A percentile compares a stretch with the other conserved stretches of the same genome.
phyloP scores from a whole-genome alignment of 768 basidiomycete species.

The Boletus eberwhitei region DNA sequence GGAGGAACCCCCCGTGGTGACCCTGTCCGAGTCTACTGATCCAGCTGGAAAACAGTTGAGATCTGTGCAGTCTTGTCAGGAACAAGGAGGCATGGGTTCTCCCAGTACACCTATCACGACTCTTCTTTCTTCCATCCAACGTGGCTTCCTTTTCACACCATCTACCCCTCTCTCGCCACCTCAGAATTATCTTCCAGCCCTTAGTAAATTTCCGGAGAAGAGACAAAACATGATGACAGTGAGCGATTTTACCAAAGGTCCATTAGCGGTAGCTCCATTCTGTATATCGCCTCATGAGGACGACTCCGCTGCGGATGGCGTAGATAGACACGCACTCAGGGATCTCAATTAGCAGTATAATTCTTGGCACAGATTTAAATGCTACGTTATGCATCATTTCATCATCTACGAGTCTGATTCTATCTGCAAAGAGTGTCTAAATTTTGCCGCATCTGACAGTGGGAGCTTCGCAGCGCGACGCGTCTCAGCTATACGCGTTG shows the following conservation, averaged over 20 bases:
- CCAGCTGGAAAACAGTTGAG: neutral
- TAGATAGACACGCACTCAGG: conserved; percentile 24
- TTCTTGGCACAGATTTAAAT: neutral
- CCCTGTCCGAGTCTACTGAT: neutral
- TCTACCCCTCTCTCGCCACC: conserved; percentile 60
- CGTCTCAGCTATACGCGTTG: conserved; percentile 17
- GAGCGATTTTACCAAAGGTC: neutral
- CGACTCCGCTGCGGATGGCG: conserved; percentile 5
- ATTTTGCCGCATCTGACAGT: neutral
- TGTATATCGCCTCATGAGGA: conserved; percentile 9
- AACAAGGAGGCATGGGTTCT: neutral
- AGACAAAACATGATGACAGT: conserved; percentile 1
- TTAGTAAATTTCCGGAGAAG: conserved; percentile 1
- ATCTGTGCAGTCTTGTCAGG: conserved; percentile 1
- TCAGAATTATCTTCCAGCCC: conserved; percentile 36
- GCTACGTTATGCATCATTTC: conserved; percentile 4
- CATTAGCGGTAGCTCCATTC: neutral
- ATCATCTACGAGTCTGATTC: neutral
- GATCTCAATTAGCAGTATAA: conserved; percentile 21
- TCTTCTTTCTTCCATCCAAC: conserved; percentile 58
- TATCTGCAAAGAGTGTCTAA: neutral
- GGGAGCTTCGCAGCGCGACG: conserved; percentile 8
- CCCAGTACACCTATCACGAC: conserved; percentile 65
- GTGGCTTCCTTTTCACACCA: conserved; percentile 66
- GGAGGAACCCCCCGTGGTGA: neutral